These are phyloP conservation scores for Pleurotus eryngii DNA, from an alignment of 768 basidiomycete genomes.

Conservation along the genomic window DNA sequence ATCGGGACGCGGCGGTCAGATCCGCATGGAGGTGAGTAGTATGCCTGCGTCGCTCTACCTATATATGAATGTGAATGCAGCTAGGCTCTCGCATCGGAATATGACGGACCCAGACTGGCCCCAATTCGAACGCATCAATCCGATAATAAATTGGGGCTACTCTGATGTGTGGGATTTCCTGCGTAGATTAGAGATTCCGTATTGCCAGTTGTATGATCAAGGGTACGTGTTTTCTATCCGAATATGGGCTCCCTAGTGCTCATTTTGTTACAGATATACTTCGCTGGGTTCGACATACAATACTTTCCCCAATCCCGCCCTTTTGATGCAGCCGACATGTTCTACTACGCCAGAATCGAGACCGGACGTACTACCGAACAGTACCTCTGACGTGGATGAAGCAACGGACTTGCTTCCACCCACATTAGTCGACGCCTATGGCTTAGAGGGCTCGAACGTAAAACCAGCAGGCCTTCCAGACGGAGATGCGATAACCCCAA, in stretches of 20 bases:
- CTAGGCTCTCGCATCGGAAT: slow-evolving; percentile 64
- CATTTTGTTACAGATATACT: slow-evolving; percentile 69
- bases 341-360: slow-evolving; percentile 2
- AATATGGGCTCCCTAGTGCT: neutral
- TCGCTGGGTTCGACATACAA: slow-evolving; percentile 95
- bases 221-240: slow-evolving; percentile 52
- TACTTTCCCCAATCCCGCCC: slow-evolving; percentile 89
- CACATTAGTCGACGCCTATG: neutral
- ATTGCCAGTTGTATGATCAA: slow-evolving; percentile 86
- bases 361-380: neutral
- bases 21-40: slow-evolving; percentile 87
- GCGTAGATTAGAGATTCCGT: slow-evolving; percentile 68
- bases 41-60: neutral
- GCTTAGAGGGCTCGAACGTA: too few relatives aligned
- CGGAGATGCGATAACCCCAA: neutral
- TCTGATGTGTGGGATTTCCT: slow-evolving; percentile 87
- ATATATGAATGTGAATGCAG: slow-evolving; percentile 33
- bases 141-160: slow-evolving; percentile 96
- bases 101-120: slow-evolving; percentile 93
- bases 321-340: slow-evolving; percentile 37
- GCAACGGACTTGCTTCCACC: neutral
- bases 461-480: too few relatives aligned
- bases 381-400: slow-evolving; percentile 10
- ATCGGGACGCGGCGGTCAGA: slow-evolving; percentile 88
- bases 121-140: slow-evolving; percentile 84